phyloP scores from a whole-genome alignment of 495 filamentous ascomycete species.

The Daldinia loculata region DNA sequence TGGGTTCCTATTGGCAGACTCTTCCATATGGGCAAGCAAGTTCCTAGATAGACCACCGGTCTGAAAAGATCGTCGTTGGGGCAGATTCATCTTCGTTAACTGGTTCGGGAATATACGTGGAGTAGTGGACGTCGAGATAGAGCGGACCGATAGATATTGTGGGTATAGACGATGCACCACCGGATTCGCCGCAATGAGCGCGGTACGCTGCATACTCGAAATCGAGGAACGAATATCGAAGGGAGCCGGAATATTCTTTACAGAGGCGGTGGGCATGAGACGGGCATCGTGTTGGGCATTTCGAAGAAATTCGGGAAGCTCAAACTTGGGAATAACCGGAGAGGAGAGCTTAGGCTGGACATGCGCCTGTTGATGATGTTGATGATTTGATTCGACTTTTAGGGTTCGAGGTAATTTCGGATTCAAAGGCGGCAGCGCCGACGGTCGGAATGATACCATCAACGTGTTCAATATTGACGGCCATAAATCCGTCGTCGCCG shows the following conservation, averaged over 20 bases:
- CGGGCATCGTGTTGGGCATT: conserved; percentile 39
- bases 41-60: conserved; percentile 55
- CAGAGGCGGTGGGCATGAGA: conserved; percentile 18
- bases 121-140: conserved; percentile 41
- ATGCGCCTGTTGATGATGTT: conserved; percentile 20
- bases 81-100: conserved; percentile 28
- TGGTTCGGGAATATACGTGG: conserved; percentile 36
- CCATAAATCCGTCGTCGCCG: conserved; percentile 63
- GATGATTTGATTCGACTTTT: conserved; percentile 19
- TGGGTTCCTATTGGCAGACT: conserved; percentile 90
- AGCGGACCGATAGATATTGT: conserved; percentile 25
- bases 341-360: conserved; percentile 14
- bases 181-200: conserved; percentile 43
- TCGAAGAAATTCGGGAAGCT: conserved; percentile 55
- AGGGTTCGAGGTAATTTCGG: conserved; percentile 16
- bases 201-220: conserved; percentile 40
- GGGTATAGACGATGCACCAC: conserved; percentile 36
- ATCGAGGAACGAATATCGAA: conserved; percentile 48
- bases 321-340: conserved; percentile 26
- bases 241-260: conserved; percentile 37
- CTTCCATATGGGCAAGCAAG: conserved; percentile 68
- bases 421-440: conserved; percentile 21
- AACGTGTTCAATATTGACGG: conserved; percentile 62
- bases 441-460: conserved; percentile 52
- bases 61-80: conserved; percentile 51